phyloP scores from a whole-genome alignment of 2,329 filamentous ascomycete genomes.

The Stromatinia cepivora region DNA sequence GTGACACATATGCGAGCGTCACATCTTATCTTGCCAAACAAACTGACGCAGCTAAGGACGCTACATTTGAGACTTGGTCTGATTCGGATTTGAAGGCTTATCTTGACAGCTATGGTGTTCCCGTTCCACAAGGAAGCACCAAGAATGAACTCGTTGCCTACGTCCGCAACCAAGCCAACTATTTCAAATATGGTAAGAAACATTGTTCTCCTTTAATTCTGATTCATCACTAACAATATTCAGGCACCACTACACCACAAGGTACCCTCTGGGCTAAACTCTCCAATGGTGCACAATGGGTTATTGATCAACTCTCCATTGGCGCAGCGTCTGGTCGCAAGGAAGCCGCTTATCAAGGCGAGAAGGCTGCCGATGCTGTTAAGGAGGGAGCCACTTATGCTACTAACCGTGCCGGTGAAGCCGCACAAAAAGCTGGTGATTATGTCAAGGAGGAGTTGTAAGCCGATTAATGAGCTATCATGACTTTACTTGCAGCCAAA shows the following conservation, averaged over 20 bases:
- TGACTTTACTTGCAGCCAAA: background rate
- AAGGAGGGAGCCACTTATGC: constrained; percentile 42
- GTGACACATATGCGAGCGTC: constrained; percentile 61
- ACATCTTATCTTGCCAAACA: constrained; percentile 69
- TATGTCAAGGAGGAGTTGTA: constrained; percentile 42
- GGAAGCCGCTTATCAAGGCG: constrained; percentile 44
- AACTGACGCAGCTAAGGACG: constrained; percentile 64
- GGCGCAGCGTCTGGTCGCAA: constrained; percentile 49
- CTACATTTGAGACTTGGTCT: constrained; percentile 71
- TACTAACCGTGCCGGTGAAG: constrained; percentile 42
- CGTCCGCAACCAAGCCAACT: constrained; percentile 71
- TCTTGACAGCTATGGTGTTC: constrained; percentile 74
- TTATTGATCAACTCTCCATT: constrained; percentile 50
- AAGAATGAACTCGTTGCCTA: constrained; percentile 67
- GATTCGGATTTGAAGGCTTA: constrained; percentile 67
- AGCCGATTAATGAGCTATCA: constrained; percentile 3
- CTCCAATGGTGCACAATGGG: constrained; percentile 48
- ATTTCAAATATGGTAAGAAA: constrained; percentile 66
- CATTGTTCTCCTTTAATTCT: background rate
- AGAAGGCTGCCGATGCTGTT: constrained; percentile 48
- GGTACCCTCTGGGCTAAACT: constrained; percentile 67
- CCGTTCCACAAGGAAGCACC: constrained; percentile 38
- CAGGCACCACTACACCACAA: constrained; percentile 58
- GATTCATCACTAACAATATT: constrained; percentile 1
- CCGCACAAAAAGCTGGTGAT: constrained; percentile 41